Evolutionary conservation across 1,139 yeast species (phyloP), one percentile per base, ranked within the genome.

Genomic region (Scheffersomyces cryptocercus): DNA sequence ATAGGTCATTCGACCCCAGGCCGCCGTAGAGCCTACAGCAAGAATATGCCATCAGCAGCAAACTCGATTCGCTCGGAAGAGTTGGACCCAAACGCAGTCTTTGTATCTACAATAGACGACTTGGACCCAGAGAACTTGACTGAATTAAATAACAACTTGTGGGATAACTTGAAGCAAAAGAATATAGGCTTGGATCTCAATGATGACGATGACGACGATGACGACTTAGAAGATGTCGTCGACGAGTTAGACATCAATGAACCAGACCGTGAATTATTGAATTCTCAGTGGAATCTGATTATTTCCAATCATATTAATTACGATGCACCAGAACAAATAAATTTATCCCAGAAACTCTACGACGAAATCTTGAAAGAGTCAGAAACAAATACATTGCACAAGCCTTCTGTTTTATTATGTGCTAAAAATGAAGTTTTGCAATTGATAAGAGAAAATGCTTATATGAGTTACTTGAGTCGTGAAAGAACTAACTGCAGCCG

Each of bases 401-500:
- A 70, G 10, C 81, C 81, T 0, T 39, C 51, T 13, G 59, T 64
- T 1, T 57, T 77, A n/a, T 43, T 67, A 29, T 62, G 61, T n/a
- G 77, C 80, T 3, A 71, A 71, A 49, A 64, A 66, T 42, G 78
- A 75, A 39, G 70, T 73, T 5, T 41, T 74, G 26, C 75, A 70
- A 46, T 48, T 77, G 26, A 53, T 77, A 31, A 65, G 75, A 46
- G 82, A 76, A 50, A 77, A 77, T 49, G 76, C 68, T 4, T 75
- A 73, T 48, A 31, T 31, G 35, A n/a, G 20, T n/a, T 31, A 31
- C n/a, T 14, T 15, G 7, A 31, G 35, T n/a, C 35, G 35, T 5
- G 35, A 31, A 31, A 31, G 35, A 31, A 20, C 35, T 20, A 31
- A 31, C 35, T 31, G 35, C 35, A 20, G 26, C 26, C 26, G 26